A percentile compares a stretch with the other conserved stretches of the same genome.
Evolutionary conservation across 83 land plant genomes (phyloP).

Genomic region (Picea abies): DNA sequence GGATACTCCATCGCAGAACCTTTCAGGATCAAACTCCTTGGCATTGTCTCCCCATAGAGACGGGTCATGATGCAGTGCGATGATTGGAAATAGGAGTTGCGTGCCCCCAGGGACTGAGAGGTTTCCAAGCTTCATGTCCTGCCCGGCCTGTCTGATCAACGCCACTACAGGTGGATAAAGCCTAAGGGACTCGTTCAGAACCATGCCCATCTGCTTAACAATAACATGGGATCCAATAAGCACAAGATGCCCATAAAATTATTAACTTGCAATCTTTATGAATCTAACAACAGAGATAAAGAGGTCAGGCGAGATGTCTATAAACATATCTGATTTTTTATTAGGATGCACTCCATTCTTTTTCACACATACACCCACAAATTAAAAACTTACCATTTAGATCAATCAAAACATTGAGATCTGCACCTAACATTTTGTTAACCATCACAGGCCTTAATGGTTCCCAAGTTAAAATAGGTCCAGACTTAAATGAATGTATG

Average conservation of each 20-base stretch:
- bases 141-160: constrained; percentile 5
- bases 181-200: constrained; percentile 31
- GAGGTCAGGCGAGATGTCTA: background rate
- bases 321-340: no score
- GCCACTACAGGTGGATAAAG: constrained; percentile 26
- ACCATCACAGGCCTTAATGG: background rate
- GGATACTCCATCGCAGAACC: constrained; percentile 24
- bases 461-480: background rate
- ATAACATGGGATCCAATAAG: background rate
- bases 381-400: no score
- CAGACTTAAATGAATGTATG: no score
- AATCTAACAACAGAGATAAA: background rate
- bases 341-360: background rate
- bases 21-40: constrained; percentile 24
- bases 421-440: background rate
- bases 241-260: background rate
- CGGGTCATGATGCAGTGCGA: constrained; percentile 24
- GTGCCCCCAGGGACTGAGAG: constrained; percentile 19
- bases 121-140: constrained; percentile 15
- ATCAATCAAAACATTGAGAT: background rate
- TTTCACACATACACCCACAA: background rate
- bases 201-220: constrained; percentile 23
- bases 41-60: constrained; percentile 22
- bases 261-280: no score
- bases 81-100: constrained; percentile 16